phyloP scores from a whole-genome alignment of 2,329 filamentous ascomycete species.

The Neofusicoccum cordaticola region DNA sequence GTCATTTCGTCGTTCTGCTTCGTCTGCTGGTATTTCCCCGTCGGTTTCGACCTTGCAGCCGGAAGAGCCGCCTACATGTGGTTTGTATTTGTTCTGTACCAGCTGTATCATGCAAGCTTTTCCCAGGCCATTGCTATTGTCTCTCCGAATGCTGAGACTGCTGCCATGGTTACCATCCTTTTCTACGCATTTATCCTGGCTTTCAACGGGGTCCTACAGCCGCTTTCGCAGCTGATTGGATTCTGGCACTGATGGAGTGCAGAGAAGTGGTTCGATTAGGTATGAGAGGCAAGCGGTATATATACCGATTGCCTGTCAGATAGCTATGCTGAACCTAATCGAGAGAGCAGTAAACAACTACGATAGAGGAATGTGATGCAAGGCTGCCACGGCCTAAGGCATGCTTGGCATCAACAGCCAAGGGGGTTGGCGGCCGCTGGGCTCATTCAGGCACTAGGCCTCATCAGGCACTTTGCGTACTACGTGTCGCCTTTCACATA shows the following conservation, averaged over 20 bases:
- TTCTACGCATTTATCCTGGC: conserved; percentile 58
- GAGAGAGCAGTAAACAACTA: too few species aligned
- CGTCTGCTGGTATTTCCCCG: conserved; percentile 64
- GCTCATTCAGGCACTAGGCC: too few species aligned
- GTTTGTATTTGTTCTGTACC: conserved; percentile 62
- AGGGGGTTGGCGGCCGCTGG: too few species aligned
- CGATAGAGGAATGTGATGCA: too few species aligned
- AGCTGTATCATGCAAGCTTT: conserved; percentile 71
- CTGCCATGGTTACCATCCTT: conserved; percentile 61
- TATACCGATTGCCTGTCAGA: too few species aligned
- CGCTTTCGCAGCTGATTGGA: conserved; percentile 57
- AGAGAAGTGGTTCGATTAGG: too few species aligned
- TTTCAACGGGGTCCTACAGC: conserved; percentile 63
- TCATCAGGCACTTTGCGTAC: conserved; percentile 80
- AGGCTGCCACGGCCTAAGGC: too few species aligned
- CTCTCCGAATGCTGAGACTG: conserved; percentile 66
- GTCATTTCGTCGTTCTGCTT: conserved; percentile 63
- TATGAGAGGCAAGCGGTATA: too few species aligned
- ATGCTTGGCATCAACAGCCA: too few species aligned
- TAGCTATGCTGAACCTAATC: too few species aligned
- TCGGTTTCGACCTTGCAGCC: conserved; percentile 39
- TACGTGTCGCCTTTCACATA: conserved; percentile 66
- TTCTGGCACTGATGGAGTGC: conserved; percentile 83
- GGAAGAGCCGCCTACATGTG: conserved; percentile 64
- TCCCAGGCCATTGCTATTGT: conserved; percentile 71